Evolutionary conservation across 768 basidiomycete species (phyloP).

Genomic region (Neoboletus subvelutipes): DNA sequence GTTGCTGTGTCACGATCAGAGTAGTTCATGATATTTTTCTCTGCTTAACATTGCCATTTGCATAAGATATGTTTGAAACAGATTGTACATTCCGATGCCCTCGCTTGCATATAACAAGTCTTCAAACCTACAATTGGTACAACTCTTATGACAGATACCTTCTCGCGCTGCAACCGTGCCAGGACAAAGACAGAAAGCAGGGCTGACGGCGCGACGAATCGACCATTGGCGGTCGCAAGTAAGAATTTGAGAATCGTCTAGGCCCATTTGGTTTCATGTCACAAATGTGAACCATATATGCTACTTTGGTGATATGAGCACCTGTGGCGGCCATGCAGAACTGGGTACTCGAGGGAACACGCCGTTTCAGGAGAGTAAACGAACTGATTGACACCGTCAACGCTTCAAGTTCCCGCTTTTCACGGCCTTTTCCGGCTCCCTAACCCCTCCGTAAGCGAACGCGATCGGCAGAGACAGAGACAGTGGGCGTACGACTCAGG

Average conservation of each 20-base stretch:
- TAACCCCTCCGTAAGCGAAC: slow-evolving; percentile 6
- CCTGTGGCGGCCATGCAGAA: slow-evolving; percentile 3
- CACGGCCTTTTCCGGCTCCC: slow-evolving; percentile 20
- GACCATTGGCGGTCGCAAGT: neutral
- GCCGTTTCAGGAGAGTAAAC: slow-evolving; percentile 2
- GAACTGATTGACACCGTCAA: slow-evolving; percentile 14
- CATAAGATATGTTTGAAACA: slow-evolving; percentile 21
- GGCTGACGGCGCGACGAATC: neutral
- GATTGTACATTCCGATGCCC: slow-evolving; percentile 2
- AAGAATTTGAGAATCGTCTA: neutral
- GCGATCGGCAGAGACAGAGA: neutral
- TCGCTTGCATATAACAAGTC: slow-evolving; percentile 4
- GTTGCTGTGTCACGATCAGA: slow-evolving; percentile 8
- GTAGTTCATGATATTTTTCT: slow-evolving; percentile 20
- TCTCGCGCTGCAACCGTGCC: neutral
- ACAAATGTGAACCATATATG: neutral
- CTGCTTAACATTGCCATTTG: slow-evolving; percentile 10
- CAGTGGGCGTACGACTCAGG: slow-evolving; percentile 25
- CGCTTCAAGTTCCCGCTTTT: slow-evolving; percentile 15
- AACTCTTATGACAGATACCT: neutral
- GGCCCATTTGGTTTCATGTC: neutral
- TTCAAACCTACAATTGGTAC: slow-evolving; percentile 1
- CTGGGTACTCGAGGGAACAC: neutral
- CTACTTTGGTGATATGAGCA: slow-evolving; percentile 5
- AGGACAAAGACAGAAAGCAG: neutral